Evolutionary conservation across 139 green algal species (phyloP).

Genomic region (Gonium pectorale): DNA sequence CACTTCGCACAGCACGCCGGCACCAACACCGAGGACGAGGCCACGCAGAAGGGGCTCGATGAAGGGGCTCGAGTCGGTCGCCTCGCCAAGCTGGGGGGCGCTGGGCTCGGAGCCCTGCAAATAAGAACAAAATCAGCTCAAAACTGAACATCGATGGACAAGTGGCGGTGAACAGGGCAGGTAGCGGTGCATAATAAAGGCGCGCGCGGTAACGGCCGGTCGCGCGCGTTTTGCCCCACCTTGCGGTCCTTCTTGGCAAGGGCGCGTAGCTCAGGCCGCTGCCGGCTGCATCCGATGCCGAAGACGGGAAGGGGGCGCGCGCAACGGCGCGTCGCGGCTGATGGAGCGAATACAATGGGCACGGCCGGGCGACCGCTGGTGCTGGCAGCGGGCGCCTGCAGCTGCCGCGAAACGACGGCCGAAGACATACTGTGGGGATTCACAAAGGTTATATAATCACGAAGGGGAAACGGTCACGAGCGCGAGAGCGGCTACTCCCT

Average conservation of each 20-base stretch:
- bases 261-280: background rate
- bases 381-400: background rate
- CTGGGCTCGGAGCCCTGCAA: no score
- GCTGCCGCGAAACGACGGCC: background rate
- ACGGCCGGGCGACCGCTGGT: background rate
- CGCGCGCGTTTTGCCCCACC: no score
- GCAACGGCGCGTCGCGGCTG: no score
- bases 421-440: slow-evolving; percentile 24
- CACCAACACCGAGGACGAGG: slow-evolving; percentile 71
- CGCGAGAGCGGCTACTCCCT: background rate
- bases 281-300: no score
- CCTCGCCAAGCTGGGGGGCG: no score
- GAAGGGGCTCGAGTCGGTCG: slow-evolving; percentile 42
- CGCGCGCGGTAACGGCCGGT: no score
- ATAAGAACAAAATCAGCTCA: no score
- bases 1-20: slow-evolving; percentile 66
- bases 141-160: no score
- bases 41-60: slow-evolving; percentile 63
- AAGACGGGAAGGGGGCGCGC: no score
- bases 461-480: slow-evolving; percentile 13
- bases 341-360: no score
- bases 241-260: slow-evolving; percentile 6
- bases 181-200: no score
- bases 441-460: slow-evolving; percentile 11
- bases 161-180: no score